Evolutionary conservation across 1,284 basidiomycete species (phyloP).

Genomic region (Laetiporus sulphureus): DNA sequence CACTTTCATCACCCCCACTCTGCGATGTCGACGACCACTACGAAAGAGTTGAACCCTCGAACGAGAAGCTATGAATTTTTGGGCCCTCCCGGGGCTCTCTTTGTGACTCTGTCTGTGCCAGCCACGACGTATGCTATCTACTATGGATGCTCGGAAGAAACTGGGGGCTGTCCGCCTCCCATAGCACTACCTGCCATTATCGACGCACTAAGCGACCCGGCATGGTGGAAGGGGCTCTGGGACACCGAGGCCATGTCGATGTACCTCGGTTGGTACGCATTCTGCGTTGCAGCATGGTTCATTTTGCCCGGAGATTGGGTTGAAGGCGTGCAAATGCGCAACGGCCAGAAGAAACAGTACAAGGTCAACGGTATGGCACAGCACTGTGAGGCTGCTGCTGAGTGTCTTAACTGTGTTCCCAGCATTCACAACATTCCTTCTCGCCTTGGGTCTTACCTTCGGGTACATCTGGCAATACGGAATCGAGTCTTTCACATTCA

Average conservation of each 20-base stretch:
- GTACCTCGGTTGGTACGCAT: conserved; percentile 90
- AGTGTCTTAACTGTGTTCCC: background rate
- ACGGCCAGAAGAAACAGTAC: conserved; percentile 77
- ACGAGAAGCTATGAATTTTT: conserved; percentile 79
- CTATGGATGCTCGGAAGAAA: conserved; percentile 78
- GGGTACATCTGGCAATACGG: conserved; percentile 74
- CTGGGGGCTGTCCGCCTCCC: conserved; percentile 70
- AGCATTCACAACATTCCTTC: conserved; percentile 87
- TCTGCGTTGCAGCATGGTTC: conserved; percentile 78
- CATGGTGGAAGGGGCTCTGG: conserved; percentile 73
- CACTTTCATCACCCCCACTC: too few species aligned
- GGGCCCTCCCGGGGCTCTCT: conserved; percentile 76
- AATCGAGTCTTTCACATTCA: conserved; percentile 76
- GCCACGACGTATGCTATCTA: conserved; percentile 74
- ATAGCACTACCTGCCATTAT: conserved; percentile 38
- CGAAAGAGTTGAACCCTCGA: conserved; percentile 53
- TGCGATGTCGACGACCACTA: too few species aligned
- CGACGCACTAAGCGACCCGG: conserved; percentile 38
- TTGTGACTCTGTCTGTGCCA: conserved; percentile 73
- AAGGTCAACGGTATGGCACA: conserved; percentile 83
- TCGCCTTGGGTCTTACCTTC: conserved; percentile 64
- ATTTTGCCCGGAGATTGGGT: conserved; percentile 86
- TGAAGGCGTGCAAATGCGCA: conserved; percentile 73
- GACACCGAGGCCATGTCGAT: conserved; percentile 72
- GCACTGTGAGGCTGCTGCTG: background rate